phyloP scores from a whole-genome alignment of 192 early-diverging fungal species.

The Gryganskiella cystojenkinii region DNA sequence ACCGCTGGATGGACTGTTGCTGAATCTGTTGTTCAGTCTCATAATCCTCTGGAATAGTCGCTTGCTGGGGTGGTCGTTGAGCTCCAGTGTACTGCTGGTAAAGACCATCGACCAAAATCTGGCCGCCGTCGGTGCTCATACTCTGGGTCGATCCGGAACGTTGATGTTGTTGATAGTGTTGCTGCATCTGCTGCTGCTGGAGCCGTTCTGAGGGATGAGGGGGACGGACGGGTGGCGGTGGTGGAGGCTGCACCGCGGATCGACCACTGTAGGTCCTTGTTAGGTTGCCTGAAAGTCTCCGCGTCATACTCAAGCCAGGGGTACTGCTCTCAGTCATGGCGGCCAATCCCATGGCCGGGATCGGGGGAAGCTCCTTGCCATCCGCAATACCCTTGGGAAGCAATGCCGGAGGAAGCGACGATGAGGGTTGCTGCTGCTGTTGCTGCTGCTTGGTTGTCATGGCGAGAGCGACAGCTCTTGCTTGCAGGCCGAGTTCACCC shows the following conservation, averaged over 20 bases:
- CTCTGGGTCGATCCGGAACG: constrained; percentile 2
- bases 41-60: constrained; percentile 7
- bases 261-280: not conserved
- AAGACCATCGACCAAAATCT: not conserved
- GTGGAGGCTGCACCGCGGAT: no score
- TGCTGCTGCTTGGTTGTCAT: not conserved
- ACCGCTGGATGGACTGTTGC: not conserved
- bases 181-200: not conserved
- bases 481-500: constrained; percentile 14
- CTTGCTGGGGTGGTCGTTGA: not conserved
- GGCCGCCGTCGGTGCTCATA: constrained; percentile 11
- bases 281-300: not conserved
- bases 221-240: not conserved
- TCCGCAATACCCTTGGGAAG: no score
- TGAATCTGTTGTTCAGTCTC: not conserved
- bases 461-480: constrained; percentile 1
- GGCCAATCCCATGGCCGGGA: not conserved
- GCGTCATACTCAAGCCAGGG: not conserved
- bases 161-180: not conserved
- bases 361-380: no score
- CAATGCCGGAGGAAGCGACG: not conserved
- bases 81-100: constrained; percentile 13
- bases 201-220: no score
- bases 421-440: not conserved
- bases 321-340: not conserved